Evolutionary conservation across 2,329 filamentous ascomycete species (phyloP), one percentile per base, ranked within the genome.

Genomic region (Ceratocystis smalleyi): DNA sequence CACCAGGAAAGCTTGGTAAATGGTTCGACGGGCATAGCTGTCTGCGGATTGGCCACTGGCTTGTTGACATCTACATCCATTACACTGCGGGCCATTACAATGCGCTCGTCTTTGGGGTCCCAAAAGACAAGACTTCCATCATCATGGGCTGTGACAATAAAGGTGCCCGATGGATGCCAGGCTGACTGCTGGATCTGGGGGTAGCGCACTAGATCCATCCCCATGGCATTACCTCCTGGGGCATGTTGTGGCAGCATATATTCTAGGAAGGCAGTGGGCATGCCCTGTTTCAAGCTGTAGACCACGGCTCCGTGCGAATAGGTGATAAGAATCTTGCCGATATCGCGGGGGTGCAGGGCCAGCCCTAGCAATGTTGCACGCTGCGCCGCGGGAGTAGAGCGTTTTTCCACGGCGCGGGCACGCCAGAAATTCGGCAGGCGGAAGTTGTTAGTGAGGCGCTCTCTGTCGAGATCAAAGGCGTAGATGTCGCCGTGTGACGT

Each of bases 101-200:
- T 77, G 65, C 88, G 84, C 6, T 89, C 90, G 71, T 97, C 92
- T 70, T 91, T 95, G 0, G 87, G 78, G 73, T 99, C 94, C 91
- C 92, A 99, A 69, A 97, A 87, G 0, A 95, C 92, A 59, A 99
- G 77, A 69, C 89, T 96, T 43, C 88, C 87, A 72, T 99, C 94
- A 64, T 96, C 91, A 71, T 96, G 88, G 0, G 86, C 88, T 0
- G 90, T 95, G 68, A 94, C 72, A 45, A 96, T 77, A 70, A 96
- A 96, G 0, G 89, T 95, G 0, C 91, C 94, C 1, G 89, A 95
- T 0, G 94, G 94, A 75, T 99, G 94, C 91, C 92, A 99, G 17
- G 92, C 74, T 0, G 90, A 91, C 69, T 95, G 88, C 0, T 86
- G 89, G 67, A 97, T 75, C 65, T 81, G 83, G 15, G 92, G 94